Percentiles rank a stretch among this genome's conserved stretches.
Evolutionary conservation across 805 yeast genomes (phyloP).

Genomic region (Candida anglica): DNA sequence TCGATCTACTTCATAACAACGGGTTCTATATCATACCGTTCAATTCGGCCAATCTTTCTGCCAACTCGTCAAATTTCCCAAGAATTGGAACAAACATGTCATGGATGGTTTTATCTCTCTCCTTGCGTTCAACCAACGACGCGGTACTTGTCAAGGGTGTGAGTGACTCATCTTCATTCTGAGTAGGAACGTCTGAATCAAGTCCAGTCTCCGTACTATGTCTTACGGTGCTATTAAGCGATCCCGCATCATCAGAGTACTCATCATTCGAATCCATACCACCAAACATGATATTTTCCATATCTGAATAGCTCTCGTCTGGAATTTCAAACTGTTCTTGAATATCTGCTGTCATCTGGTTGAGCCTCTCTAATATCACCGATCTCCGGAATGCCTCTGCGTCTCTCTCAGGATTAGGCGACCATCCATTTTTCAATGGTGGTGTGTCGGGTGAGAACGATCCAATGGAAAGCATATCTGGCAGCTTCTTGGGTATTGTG

Average conservation of each 20-base stretch:
- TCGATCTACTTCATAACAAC: background rate
- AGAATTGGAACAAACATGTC: conserved; percentile 58
- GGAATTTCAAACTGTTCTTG: conserved; percentile 24
- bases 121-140: conserved; percentile 12
- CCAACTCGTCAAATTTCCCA: conserved; percentile 42
- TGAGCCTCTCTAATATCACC: conserved; percentile 32
- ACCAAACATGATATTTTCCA: conserved; percentile 34
- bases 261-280: conserved; percentile 16
- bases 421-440: conserved; percentile 7
- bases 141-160: conserved; percentile 35
- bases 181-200: no score
- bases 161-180: conserved; percentile 9
- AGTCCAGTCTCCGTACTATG: no score
- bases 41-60: conserved; percentile 38
- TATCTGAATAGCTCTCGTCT: conserved; percentile 13
- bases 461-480: conserved; percentile 29
- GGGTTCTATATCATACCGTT: no score
- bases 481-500: background rate
- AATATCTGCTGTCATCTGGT: conserved; percentile 36
- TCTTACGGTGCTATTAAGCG: background rate
- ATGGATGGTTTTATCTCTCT: conserved; percentile 37
- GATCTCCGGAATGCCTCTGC: conserved; percentile 23
- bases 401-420: no score
- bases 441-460: conserved; percentile 38
- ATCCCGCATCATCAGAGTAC: background rate